Evolutionary conservation across 352 stramenopile genomes (phyloP).

Genomic region (Globisporangium takayamanum): DNA sequence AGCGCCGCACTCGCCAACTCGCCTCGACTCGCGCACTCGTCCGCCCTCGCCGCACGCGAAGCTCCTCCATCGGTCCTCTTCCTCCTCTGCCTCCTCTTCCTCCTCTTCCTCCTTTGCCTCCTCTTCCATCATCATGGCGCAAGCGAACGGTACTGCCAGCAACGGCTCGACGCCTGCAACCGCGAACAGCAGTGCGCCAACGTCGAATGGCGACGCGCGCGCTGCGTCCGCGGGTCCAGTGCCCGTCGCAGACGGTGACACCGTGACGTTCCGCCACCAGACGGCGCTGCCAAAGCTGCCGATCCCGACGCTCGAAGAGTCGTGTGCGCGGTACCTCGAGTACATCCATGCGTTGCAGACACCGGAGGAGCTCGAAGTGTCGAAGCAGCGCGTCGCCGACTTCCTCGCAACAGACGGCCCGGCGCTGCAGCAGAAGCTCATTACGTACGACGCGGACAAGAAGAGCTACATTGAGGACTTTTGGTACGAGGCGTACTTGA

Average conservation of each 20-base stretch:
- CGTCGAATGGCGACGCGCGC: neutral
- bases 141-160: neutral
- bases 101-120: neutral
- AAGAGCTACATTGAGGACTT: slow-evolving; percentile 90
- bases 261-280: slow-evolving; percentile 74
- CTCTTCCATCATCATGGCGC: slow-evolving; percentile 4
- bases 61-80: no score
- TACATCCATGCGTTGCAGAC: slow-evolving; percentile 74
- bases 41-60: neutral
- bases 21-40: neutral
- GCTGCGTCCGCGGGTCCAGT: slow-evolving; percentile 2
- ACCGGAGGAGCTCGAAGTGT: slow-evolving; percentile 47
- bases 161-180: neutral
- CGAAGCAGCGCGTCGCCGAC: slow-evolving; percentile 37
- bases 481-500: slow-evolving; percentile 95
- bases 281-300: slow-evolving; percentile 69
- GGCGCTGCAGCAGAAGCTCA: slow-evolving; percentile 56
- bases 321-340: slow-evolving; percentile 67
- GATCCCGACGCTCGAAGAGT: slow-evolving; percentile 80
- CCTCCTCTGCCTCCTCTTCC: no score
- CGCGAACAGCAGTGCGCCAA: neutral
- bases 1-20: slow-evolving; percentile 7
- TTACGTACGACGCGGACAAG: slow-evolving; percentile 70
- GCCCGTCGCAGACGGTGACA: slow-evolving; percentile 10
- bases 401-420: slow-evolving; percentile 74